Evolutionary conservation across 495 filamentous ascomycete genomes (phyloP).

Genomic region (Penicillium soppii): DNA sequence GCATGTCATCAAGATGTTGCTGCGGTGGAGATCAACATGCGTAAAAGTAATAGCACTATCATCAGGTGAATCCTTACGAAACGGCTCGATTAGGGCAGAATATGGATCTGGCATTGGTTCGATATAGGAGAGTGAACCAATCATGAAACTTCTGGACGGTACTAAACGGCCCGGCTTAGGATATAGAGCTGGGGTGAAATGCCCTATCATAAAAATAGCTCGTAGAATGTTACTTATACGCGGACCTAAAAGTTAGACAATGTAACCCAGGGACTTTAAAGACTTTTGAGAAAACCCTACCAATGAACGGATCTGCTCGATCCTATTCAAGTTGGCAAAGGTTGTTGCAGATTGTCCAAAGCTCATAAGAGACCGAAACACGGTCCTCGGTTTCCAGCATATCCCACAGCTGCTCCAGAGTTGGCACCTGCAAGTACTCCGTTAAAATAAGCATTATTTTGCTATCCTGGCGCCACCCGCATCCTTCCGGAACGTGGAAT

Average conservation of each 20-base stretch:
- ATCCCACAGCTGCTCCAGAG: slow-evolving; percentile 28
- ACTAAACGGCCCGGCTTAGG: slow-evolving; percentile 29
- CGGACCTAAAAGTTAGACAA: slow-evolving; percentile 7
- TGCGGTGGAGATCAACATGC: slow-evolving; percentile 44
- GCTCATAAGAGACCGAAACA: slow-evolving; percentile 25
- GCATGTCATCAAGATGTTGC: slow-evolving; percentile 43
- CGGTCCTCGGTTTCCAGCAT: slow-evolving; percentile 19
- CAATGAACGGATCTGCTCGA: slow-evolving; percentile 18
- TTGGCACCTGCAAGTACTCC: slow-evolving; percentile 23
- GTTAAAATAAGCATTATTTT: slow-evolving; percentile 25
- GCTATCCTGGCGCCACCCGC: slow-evolving; percentile 25
- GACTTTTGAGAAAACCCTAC: slow-evolving; percentile 9
- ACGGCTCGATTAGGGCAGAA: slow-evolving; percentile 29
- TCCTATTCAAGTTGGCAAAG: slow-evolving; percentile 32
- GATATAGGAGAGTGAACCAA: slow-evolving; percentile 29
- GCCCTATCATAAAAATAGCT: slow-evolving; percentile 27
- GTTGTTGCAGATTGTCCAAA: slow-evolving; percentile 20
- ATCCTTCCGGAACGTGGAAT: slow-evolving; percentile 29
- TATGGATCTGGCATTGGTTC: slow-evolving; percentile 29
- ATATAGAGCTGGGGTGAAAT: slow-evolving; percentile 21
- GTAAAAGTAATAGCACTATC: slow-evolving; percentile 44
- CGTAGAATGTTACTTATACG: slow-evolving; percentile 18
- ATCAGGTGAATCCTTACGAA: slow-evolving; percentile 24
- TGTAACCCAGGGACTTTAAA: slow-evolving; percentile 1
- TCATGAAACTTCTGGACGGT: slow-evolving; percentile 27